Evolutionary conservation across 306 rosid species (phyloP), one percentile per base, ranked within the genome.

Genomic region (Mimosa bimucronata): DNA sequence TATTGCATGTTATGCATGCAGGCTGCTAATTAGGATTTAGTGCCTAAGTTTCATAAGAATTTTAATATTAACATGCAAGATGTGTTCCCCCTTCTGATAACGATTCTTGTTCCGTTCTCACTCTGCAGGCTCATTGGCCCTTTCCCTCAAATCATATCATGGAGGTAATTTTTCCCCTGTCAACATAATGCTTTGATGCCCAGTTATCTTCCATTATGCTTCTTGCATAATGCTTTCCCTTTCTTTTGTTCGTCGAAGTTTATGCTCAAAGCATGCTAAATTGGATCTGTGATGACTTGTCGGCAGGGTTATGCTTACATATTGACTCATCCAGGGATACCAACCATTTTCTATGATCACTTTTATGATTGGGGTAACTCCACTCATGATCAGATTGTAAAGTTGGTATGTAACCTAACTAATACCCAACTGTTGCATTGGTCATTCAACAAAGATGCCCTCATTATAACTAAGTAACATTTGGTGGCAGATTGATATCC

Each of bases 81-180:
- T 72, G 67, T 30, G 26, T 62, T 14, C 1, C 30, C 9, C 44
- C 66, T 45, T 69, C 23, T 57, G 52, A 58, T 26, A 37, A 48
- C 9, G 46, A 64, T 70, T 9, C 41, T 30, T 9, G 2, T 76
- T 75, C 30, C 38, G 21, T 78, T 82, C 16, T 78, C 77, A 72
- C 14, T 76, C 13, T 87, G 90, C 92, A 95, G 97, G 98, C 90
- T 90, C 97, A 95, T 85, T 95, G 97, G 95, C 98, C 97, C 38
- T 92, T 92, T 77, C 92, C 96, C 31, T 81, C 89, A 71, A 86
- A 89, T 79, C 92, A 92, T 86, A 57, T 92, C 31, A 88, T 92
- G 97, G 97, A 95, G 97, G 98, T 92, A 85, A 13, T 8, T 9
- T 9, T 9, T 1, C 0, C 0, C 5, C 11, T 15, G 66, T 26